Evolutionary conservation across 164 flowering plant species (phyloP).

Genomic region (Nelumbo lutea): DNA sequence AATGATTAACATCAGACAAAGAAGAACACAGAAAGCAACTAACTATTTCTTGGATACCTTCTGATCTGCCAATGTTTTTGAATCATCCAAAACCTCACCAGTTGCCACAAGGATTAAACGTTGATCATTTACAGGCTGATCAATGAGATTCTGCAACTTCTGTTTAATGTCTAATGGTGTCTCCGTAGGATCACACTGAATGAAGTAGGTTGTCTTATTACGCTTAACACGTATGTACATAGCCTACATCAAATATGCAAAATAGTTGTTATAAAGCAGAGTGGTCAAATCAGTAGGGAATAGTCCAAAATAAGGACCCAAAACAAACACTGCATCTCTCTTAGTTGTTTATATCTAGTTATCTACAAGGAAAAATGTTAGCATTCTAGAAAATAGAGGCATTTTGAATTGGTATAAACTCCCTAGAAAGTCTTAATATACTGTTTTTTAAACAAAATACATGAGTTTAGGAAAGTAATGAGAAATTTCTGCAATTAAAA

Average conservation of each 20-base stretch:
- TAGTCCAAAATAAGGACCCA: too few species aligned
- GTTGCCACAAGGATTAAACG: constrained; percentile 55
- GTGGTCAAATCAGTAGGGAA: neutral
- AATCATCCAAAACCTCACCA: constrained; percentile 66
- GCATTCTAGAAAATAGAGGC: too few species aligned
- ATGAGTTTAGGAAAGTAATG: too few species aligned
- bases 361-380: too few species aligned
- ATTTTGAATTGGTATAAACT: too few species aligned
- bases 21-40: neutral
- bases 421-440: too few species aligned
- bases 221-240: constrained; percentile 97
- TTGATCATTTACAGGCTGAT: constrained; percentile 65
- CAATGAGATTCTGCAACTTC: constrained; percentile 63
- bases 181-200: constrained; percentile 89
- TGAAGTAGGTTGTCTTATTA: constrained; percentile 80
- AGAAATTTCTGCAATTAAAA: too few species aligned
- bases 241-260: constrained; percentile 40
- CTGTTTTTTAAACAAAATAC: too few species aligned
- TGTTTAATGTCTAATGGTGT: constrained; percentile 70
- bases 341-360: too few species aligned
- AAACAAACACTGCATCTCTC: too few species aligned
- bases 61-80: constrained; percentile 87
- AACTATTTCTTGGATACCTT: constrained; percentile 36
- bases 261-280: neutral
- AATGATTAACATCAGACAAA: neutral